Evolutionary conservation across 441 rosid genomes (phyloP).

Genomic region (Erodium moschatum): DNA sequence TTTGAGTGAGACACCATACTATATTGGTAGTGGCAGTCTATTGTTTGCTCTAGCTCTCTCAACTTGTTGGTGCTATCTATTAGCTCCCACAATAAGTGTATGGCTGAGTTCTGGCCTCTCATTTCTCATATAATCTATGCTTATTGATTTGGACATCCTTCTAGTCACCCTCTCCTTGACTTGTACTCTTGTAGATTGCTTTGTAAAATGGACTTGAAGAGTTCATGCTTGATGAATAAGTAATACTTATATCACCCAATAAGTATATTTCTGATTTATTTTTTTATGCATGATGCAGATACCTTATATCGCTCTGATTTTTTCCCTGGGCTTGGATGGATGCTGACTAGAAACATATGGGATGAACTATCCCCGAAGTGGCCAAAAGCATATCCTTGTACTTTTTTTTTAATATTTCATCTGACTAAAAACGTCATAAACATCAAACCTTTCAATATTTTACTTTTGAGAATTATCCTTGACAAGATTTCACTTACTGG

Average conservation of each 20-base stretch:
- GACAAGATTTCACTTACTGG: conserved; percentile 81
- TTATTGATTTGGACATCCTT: neutral
- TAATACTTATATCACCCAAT: neutral
- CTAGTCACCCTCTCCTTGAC: neutral
- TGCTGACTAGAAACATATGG: conserved; percentile 78
- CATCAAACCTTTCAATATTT: conserved; percentile 15
- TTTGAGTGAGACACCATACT: neutral
- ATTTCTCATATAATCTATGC: neutral
- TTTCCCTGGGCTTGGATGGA: conserved; percentile 99
- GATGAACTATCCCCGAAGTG: conserved; percentile 96
- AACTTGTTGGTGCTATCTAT: neutral
- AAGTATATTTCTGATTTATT: conserved; percentile 20
- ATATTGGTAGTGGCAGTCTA: neutral
- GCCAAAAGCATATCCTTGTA: conserved; percentile 98
- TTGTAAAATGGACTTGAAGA: neutral
- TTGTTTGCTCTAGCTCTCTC: neutral
- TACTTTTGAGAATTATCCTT: conserved; percentile 38
- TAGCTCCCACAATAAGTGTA: neutral
- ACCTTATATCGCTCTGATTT: conserved; percentile 87
- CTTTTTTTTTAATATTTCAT: conserved; percentile 7
- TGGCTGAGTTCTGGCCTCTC: neutral
- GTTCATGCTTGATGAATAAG: neutral
- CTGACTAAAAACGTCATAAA: neutral
- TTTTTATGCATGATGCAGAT: conserved; percentile 41
- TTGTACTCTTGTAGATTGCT: neutral